phyloP scores from a whole-genome alignment of 331 rosid genomes.

The Stylosanthes scabra region DNA sequence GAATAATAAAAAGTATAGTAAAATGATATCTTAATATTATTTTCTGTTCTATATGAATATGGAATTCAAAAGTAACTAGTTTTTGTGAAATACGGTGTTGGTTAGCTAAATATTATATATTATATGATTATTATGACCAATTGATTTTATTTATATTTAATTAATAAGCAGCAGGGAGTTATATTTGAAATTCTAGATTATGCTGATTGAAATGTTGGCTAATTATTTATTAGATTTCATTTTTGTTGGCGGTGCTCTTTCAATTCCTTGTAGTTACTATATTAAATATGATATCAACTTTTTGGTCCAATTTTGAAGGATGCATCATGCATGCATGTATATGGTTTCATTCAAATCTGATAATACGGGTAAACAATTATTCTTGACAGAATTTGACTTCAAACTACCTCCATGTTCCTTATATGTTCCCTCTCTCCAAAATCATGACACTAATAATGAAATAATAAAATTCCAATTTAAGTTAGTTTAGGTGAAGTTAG shows the following conservation, averaged over 20 bases:
- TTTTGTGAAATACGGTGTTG: too few relatives aligned
- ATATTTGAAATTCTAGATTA: too few relatives aligned
- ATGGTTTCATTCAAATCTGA: constrained; percentile 11
- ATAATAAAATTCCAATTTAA: background rate
- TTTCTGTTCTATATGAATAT: too few relatives aligned
- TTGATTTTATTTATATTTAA: too few relatives aligned
- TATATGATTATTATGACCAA: too few relatives aligned
- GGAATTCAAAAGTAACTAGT: too few relatives aligned
- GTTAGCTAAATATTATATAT: too few relatives aligned
- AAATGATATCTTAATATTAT: too few relatives aligned
- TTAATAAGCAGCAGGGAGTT: too few relatives aligned
- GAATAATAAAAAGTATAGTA: too few relatives aligned
- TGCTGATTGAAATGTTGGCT: too few relatives aligned
- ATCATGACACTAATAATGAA: background rate
- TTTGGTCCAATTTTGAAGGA: constrained; percentile 2
- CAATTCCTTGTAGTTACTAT: background rate
- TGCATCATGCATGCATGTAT: constrained; percentile 12
- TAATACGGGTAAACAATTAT: constrained; percentile 31
- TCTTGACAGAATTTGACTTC: constrained; percentile 12
- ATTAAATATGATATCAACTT: background rate
- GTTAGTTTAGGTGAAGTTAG: too few relatives aligned
- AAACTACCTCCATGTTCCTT: constrained; percentile 10
- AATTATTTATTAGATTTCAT: background rate
- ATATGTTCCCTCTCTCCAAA: background rate
- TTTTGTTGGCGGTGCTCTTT: background rate